Conservation (phyloP, 148 eudicot genomes). For the Camellia japonica region DNA sequence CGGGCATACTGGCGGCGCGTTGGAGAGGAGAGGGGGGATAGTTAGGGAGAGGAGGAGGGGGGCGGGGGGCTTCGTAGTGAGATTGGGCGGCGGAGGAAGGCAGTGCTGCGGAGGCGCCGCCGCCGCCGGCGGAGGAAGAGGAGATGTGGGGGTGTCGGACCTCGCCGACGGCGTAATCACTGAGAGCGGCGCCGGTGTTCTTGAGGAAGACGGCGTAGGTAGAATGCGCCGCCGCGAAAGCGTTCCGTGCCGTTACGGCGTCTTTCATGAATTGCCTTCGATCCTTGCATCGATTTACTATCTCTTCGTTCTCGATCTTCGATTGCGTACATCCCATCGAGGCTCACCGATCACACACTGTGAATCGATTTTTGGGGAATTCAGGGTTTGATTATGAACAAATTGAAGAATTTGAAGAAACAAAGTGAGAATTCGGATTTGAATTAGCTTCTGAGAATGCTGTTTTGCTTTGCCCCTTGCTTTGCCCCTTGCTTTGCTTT, state of each 20-base stretch:
- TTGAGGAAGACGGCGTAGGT: constrained; percentile 57
- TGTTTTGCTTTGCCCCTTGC: too few relatives aligned
- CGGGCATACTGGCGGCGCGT: constrained; percentile 77
- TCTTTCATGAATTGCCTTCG: constrained; percentile 53
- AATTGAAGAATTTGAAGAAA: too few relatives aligned
- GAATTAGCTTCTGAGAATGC: too few relatives aligned
- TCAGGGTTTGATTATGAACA: neutral
- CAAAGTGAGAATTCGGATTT: too few relatives aligned
- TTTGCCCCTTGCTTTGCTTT: too few relatives aligned
- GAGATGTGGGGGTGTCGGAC: constrained; percentile 27
- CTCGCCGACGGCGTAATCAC: constrained; percentile 68
- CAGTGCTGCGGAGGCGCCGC: neutral
- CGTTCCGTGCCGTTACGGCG: constrained; percentile 68
- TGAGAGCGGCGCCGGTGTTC: constrained; percentile 79
- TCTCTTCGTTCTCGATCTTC: constrained; percentile 91
- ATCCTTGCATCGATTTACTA: constrained; percentile 75
- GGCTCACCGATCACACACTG: neutral
- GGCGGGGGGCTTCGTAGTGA: constrained; percentile 17
- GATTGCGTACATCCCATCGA: constrained; percentile 86
- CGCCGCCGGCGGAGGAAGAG: constrained; percentile 9
- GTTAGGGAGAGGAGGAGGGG: constrained; percentile 29
- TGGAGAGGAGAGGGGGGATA: constrained; percentile 45
- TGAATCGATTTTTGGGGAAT: neutral
- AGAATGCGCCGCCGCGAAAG: constrained; percentile 77
- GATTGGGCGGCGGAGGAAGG: neutral